phyloP scores from a whole-genome alignment of 2,329 filamentous ascomycete species.

The Taxawa tesnikishii region DNA sequence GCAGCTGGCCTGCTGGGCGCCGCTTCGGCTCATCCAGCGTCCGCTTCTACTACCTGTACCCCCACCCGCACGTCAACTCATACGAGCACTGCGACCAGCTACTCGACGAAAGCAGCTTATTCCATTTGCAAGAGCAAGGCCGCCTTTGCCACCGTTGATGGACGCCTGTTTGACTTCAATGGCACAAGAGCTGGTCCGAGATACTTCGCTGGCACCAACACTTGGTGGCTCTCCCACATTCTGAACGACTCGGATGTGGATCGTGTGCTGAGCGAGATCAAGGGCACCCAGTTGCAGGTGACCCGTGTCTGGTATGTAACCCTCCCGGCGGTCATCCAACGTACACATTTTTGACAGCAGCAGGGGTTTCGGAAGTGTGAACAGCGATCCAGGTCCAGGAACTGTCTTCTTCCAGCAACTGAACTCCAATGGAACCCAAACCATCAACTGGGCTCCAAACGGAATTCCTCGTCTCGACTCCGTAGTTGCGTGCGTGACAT shows the following conservation, averaged over 20 bases:
- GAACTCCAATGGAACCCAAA: slow-evolving; percentile 34
- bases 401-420: slow-evolving; percentile 34
- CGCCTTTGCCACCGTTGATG: background rate
- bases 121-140: background rate
- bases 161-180: slow-evolving; percentile 1
- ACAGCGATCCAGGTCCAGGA: slow-evolving; percentile 23
- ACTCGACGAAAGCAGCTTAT: background rate
- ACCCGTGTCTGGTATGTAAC: too few species aligned
- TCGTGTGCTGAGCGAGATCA: background rate
- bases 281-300: too few species aligned
- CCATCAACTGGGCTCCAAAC: slow-evolving; percentile 51
- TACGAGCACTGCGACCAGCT: background rate
- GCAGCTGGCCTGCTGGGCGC: background rate
- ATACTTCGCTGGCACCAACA: slow-evolving; percentile 1
- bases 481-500: slow-evolving; percentile 47
- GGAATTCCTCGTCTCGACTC: slow-evolving; percentile 54
- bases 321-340: too few species aligned
- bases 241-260: background rate
- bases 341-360: too few species aligned
- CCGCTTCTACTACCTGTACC: too few species aligned
- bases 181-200: background rate
- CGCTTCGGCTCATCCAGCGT: background rate
- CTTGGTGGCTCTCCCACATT: background rate
- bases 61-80: too few species aligned
- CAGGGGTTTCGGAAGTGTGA: slow-evolving; percentile 53